Percentiles rank a stretch among this genome's conserved stretches.
These are phyloP conservation scores for Cyberlindnera veronae DNA, from an alignment of 805 yeast species.

Conservation along the genomic window DNA sequence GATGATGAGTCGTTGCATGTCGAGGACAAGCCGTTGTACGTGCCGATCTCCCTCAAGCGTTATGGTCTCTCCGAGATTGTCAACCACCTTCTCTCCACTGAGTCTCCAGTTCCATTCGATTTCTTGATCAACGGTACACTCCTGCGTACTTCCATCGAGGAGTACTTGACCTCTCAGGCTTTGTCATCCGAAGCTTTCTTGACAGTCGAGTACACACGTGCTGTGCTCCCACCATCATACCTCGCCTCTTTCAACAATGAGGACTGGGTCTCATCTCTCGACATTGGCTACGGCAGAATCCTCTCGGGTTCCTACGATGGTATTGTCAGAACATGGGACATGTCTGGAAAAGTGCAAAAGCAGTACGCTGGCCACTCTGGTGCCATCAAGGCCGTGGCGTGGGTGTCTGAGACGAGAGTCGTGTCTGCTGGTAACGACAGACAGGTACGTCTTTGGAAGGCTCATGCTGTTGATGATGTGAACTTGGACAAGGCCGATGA, in stretches of 20 bases:
- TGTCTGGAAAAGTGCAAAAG: slow-evolving; percentile 73
- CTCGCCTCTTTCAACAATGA: slow-evolving; percentile 85
- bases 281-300: slow-evolving; percentile 45
- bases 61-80: slow-evolving; percentile 94
- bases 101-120: slow-evolving; percentile 82
- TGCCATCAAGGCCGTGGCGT: slow-evolving; percentile 77
- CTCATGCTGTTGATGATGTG: slow-evolving; percentile 37
- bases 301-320: slow-evolving; percentile 94
- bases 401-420: slow-evolving; percentile 70
- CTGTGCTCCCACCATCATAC: slow-evolving; percentile 91
- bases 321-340: slow-evolving; percentile 82
- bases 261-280: slow-evolving; percentile 87
- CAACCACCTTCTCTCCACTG: slow-evolving; percentile 69
- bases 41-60: slow-evolving; percentile 81
- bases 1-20: slow-evolving; percentile 70
- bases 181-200: slow-evolving; percentile 78
- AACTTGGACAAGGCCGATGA: slow-evolving; percentile 35
- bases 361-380: slow-evolving; percentile 88
- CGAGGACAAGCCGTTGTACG: slow-evolving; percentile 80
- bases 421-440: slow-evolving; percentile 89
- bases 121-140: slow-evolving; percentile 84
- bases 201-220: slow-evolving; percentile 84
- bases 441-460: slow-evolving; percentile 84
- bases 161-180: slow-evolving; percentile 72
- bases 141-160: slow-evolving; percentile 73